Conservation (phyloP, 768 basidiomycete species). For the Porphyrellus cyaneotinctus region DNA sequence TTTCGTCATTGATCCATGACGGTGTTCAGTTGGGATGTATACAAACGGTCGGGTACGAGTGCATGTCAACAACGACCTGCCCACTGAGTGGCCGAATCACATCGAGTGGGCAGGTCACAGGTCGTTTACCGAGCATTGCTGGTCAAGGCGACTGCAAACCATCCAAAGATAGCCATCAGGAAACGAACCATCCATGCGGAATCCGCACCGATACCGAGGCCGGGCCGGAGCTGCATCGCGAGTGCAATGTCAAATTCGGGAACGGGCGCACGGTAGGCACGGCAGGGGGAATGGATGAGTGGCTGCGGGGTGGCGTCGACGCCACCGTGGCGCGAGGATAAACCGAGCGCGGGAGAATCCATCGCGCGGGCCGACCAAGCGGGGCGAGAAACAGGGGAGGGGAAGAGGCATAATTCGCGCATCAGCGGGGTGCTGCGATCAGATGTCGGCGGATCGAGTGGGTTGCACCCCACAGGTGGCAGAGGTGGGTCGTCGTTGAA, state of each 20-base stretch:
- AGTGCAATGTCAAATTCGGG: constrained; percentile 59
- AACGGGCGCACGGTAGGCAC: constrained; percentile 40
- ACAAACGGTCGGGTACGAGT: neutral
- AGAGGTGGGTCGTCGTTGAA: constrained; percentile 13
- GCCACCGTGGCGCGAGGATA: constrained; percentile 6
- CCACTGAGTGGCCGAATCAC: constrained; percentile 1
- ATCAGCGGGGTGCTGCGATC: constrained; percentile 13
- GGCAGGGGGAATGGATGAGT: constrained; percentile 21
- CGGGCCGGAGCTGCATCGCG: constrained; percentile 74
- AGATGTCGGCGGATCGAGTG: constrained; percentile 6
- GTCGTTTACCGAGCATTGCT: constrained; percentile 26
- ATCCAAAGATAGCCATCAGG: constrained; percentile 75
- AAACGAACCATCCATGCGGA: constrained; percentile 78
- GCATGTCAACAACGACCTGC: neutral
- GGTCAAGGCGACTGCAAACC: constrained; percentile 61
- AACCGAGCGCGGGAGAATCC: constrained; percentile 18
- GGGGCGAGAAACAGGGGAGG: constrained; percentile 18
- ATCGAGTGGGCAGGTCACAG: neutral
- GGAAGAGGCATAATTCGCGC: constrained; percentile 12
- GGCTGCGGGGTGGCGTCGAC: constrained; percentile 7
- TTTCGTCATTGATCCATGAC: constrained; percentile 3
- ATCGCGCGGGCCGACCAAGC: constrained; percentile 31
- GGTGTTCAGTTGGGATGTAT: neutral
- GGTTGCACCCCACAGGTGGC: neutral
- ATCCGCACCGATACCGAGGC: constrained; percentile 65